phyloP scores from a whole-genome alignment of 2,329 filamentous ascomycete species.

The Beauveria sp. region DNA sequence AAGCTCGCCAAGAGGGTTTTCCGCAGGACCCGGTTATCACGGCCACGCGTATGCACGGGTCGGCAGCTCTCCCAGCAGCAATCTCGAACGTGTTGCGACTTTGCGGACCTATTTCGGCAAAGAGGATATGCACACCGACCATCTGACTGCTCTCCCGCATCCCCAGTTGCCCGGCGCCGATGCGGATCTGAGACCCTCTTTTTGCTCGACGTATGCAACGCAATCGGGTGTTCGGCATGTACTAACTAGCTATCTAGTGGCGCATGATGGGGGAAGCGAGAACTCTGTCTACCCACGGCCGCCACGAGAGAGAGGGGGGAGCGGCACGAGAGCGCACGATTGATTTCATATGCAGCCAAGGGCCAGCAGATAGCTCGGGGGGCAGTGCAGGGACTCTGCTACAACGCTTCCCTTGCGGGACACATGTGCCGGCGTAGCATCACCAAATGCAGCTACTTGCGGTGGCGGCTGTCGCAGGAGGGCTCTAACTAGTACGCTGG shows the following conservation, averaged over 20 bases:
- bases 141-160: not conserved
- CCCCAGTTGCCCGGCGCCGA: not conserved
- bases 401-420: not conserved
- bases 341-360: not conserved
- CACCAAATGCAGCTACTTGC: not conserved
- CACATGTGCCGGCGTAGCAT: slow-evolving; percentile 3
- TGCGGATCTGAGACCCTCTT: slow-evolving; percentile 5
- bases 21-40: not conserved
- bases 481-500: not conserved
- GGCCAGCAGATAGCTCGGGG: not conserved
- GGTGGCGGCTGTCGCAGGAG: not conserved
- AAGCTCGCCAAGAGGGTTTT: not conserved
- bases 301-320: not conserved
- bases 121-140: not conserved
- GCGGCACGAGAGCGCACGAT: not conserved
- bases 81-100: not conserved
- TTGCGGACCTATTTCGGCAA: not conserved
- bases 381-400: not conserved
- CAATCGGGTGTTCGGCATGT: slow-evolving; percentile 9
- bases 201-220: not conserved
- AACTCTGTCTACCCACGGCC: not conserved
- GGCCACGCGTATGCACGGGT: not conserved
- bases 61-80: not conserved
- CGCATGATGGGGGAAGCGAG: not conserved
- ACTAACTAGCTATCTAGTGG: not conserved